Percentiles rank a stretch among this genome's conserved stretches.
Conservation (phyloP, 768 basidiomycete species). For the Leccinum obscurum region DNA sequence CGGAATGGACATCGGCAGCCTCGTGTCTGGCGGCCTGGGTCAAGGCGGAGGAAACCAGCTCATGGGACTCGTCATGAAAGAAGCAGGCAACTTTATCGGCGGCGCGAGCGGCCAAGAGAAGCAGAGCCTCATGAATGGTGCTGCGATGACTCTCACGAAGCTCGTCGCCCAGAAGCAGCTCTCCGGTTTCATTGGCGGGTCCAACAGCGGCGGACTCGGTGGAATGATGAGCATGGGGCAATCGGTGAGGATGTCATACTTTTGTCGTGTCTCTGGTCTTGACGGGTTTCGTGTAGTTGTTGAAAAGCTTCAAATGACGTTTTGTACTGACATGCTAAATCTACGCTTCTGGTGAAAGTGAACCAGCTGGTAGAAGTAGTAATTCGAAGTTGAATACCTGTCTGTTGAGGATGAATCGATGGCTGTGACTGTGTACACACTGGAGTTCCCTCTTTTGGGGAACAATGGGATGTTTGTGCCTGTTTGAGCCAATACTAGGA, state of each 20-base stretch:
- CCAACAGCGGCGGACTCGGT: slow-evolving; percentile 69
- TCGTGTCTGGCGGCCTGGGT: slow-evolving; percentile 37
- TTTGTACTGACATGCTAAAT: neutral
- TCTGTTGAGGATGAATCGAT: too few species aligned
- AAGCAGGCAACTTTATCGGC: slow-evolving; percentile 73
- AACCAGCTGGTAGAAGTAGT: too few species aligned
- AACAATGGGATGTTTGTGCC: too few species aligned
- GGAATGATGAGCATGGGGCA: slow-evolving; percentile 47
- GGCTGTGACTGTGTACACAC: too few species aligned
- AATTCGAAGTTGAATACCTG: too few species aligned
- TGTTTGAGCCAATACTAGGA: too few species aligned
- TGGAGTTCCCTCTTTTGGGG: too few species aligned
- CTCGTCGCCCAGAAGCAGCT: slow-evolving; percentile 67
- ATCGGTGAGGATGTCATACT: slow-evolving; percentile 41
- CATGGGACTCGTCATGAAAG: slow-evolving; percentile 85
- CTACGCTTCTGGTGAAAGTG: too few species aligned
- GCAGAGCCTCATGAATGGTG: slow-evolving; percentile 83
- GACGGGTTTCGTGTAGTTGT: slow-evolving; percentile 7
- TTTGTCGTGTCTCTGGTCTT: neutral
- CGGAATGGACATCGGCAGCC: slow-evolving; percentile 36
- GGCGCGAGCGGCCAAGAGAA: slow-evolving; percentile 60
- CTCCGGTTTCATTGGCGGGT: slow-evolving; percentile 47
- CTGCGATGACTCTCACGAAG: slow-evolving; percentile 86
- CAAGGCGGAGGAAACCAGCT: slow-evolving; percentile 57
- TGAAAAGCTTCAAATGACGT: slow-evolving; percentile 16